Evolutionary conservation across 2,329 filamentous ascomycete genomes (phyloP), one percentile per base, ranked within the genome.

Genomic region (Nannizzia gypsea): DNA sequence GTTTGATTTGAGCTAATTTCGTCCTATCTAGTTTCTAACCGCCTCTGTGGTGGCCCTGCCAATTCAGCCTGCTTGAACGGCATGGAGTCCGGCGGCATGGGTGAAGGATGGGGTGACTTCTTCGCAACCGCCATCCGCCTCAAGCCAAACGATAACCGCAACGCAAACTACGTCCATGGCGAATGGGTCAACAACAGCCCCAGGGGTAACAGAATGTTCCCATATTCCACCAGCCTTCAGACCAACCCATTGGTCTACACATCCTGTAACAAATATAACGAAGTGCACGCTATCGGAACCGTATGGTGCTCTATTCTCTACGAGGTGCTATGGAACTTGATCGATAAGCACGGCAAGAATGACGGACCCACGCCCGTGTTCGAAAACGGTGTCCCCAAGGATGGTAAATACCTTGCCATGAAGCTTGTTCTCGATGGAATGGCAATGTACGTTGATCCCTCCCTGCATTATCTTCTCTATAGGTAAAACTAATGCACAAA

Each of bases 51-150:
- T 56, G 61, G 61, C 38, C 59, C 59, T 44, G 50, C 59, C 24
- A 63, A 63, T 46, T 54, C 61, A 3, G 17, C 28, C 4, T 63
- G 61, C 54, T 50, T 63, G 50, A 58, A 46, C 22, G 61, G 36
- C 36, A 38, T 63, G 13, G 61, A 63, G 38, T 59, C 61, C 26
- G 61, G 61, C 34, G 61, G 61, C 57, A 63, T 63, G 61, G 61
- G 61, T 46, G 61, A 63, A 46, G 61, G 61, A n/a, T 63, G 61
- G 61, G 59, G 59, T 56, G 61, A 63, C 38, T 61, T 61, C 61
- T 15, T 59, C 6, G 61, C 61, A 34, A 63, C 61, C 40, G 50
- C 50, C 22, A 42, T 59, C 59, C 59, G 59, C 50, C 46, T 63
- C 17, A 63, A 63, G 61, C 17, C 40, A 13, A 5, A 36, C 13